Evolutionary conservation across 371 early-diverging fungal genomes (phyloP), one percentile per base, ranked within the genome.

Genomic region (Chytridium lagenaria): DNA sequence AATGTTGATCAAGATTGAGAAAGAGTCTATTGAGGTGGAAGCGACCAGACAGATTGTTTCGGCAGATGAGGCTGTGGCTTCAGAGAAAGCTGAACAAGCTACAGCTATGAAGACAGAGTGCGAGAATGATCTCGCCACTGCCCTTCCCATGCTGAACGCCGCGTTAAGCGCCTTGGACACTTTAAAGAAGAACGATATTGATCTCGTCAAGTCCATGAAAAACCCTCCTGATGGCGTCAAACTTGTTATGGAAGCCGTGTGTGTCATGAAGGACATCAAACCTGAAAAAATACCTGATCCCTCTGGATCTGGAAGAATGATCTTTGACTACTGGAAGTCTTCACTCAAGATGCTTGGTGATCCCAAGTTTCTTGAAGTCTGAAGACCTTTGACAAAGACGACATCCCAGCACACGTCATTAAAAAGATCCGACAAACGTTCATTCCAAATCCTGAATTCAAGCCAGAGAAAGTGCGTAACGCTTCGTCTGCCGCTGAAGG

Each of bases 401-500:
- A 82, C 59, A 86, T 89, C 50, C 84, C 85, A 28, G 73, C 81
- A 0, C 74, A 76, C 69, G 81, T 85, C 69, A 86, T 84, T 71
- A 86, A 85, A 67, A 83, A 84, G 65, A 87, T 84, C 49, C 75
- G 82, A 49, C 71, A 79, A 7, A 81, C 77, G 15, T 87, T 81
- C 76, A 83, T 86, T 44, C 85, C 86, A 28, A 85, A 87, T 69
- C 82, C 84, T 10, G 87, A 89, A 57, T 88, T 88, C 78, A 86
- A 85, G 50, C 85, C 87, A 1, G 88, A 89, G 73, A 87, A 87
- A 67, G 87, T 88, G 19, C 75, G 85, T 28, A 83, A 85, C 66
- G 88, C 88, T 2, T 85, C 85, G 0, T 84, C 86, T 23, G 88
- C 88, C n/a, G 88, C 88, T n/a, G 88, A 88, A 74, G 88, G 88